Base-by-base conservation (phyloP, 116 monocot genomes). In the Thalassia testudinum region DNA sequence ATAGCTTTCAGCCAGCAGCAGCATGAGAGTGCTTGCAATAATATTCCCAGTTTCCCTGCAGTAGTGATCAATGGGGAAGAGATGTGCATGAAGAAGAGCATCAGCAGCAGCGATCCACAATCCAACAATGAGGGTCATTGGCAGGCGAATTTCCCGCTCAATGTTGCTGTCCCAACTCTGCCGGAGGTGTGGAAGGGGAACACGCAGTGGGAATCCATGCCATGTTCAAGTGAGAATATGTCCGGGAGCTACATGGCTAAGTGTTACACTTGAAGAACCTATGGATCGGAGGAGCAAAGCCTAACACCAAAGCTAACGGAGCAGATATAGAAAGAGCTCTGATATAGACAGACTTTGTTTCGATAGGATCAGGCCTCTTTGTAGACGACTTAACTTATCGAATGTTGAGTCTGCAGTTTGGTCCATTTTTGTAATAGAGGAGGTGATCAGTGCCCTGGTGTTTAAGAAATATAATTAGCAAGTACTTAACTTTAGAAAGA, bases 171-270 rank as follows among this genome's bases (percentile, higher is more conserved):
- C 7, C 42, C 73, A 22, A 60, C 56, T 63, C 24, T 67, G 50
- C 67, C 72, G 20, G 79, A 86, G 24, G 79, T 75, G 25, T 72
- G 76, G 80, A 83, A 69, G 49, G 34, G 66, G 1, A 74, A 55
- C 37, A 53, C 72, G 40, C 59, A 61, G 56, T 82, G 82, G 73
- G 86, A 82, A 25, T 61, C 67, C 55, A 55, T 64, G 1, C 29
- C 64, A 7, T 67, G 61, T 62, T 68, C 70, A 1, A 69, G 67
- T 54, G 84, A 90, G 60, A n/a, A n/a, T n/a, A 57, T 77, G 43
- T 66, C 80, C 1, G 52, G 69, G 0, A 66, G 49, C 37, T 77
- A 62, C 42, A 59, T 66, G 19, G 53, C 53, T n/a, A 75, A 67
- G 63, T 77, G 66, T 44, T 67, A 68, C 66, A 61, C 67, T 56